These are phyloP conservation scores for Vitis rotundifolia DNA, from an alignment of 164 flowering plant genomes.

Conservation along the genomic window DNA sequence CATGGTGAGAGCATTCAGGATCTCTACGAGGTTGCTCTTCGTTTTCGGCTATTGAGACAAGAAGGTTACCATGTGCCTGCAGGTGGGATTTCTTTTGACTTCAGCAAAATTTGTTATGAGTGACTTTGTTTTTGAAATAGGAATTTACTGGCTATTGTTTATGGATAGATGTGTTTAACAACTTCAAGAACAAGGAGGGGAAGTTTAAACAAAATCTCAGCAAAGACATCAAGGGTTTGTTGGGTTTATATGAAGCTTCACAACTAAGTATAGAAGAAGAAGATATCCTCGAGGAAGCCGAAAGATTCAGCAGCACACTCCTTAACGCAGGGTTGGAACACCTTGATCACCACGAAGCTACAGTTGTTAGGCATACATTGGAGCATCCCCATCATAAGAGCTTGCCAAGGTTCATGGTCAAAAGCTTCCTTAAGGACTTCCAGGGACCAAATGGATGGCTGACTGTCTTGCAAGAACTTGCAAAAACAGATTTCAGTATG, in stretches of 20 bases:
- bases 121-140: too few relatives aligned
- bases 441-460: constrained; percentile 8
- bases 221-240: constrained; percentile 18
- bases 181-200: constrained; percentile 16
- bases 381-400: constrained; percentile 45
- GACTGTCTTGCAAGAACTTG: constrained; percentile 29
- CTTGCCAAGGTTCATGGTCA: constrained; percentile 34
- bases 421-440: constrained; percentile 12
- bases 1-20: not conserved
- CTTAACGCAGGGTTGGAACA: constrained; percentile 19
- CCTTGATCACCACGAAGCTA: constrained; percentile 17
- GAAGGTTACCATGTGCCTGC: not conserved
- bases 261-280: constrained; percentile 40
- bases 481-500: constrained; percentile 34
- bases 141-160: not conserved
- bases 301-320: constrained; percentile 22
- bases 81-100: not conserved
- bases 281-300: constrained; percentile 46
- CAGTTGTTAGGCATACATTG: constrained; percentile 23
- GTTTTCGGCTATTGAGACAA: not conserved
- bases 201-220: not conserved
- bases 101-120: too few relatives aligned
- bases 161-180: constrained; percentile 13
- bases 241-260: constrained; percentile 31
- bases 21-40: constrained; percentile 1